Base-by-base conservation (phyloP, 2,329 filamentous ascomycete genomes). In the Westerdykella ornata region DNA sequence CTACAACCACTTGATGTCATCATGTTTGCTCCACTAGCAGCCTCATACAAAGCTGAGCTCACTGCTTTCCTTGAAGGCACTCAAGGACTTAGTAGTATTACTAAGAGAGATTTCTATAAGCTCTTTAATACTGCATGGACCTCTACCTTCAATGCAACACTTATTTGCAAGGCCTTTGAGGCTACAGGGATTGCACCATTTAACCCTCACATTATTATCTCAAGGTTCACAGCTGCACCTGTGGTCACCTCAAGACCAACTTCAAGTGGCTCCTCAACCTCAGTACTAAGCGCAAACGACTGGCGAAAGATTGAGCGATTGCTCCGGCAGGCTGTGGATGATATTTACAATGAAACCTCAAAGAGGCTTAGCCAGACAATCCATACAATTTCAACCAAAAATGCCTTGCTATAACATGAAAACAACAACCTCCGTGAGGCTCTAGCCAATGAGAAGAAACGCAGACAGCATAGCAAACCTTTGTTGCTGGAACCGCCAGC, bases 381-480 rank as follows among this genome's bases (percentile, higher is more conserved):
- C 30, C 12, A 32, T 16, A n/a, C 30, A n/a, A n/a, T 32, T 32
- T 16, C 6, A 16, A 16, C 15, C 13, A n/a, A 32, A 13, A 32
- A 32, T 32, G 30, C 13, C 13, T 16, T 32, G 30, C 30, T 32
- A n/a, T 12, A 32, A n/a, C 30, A 32, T 32, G 12, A 32, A 32
- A 32, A 32, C 15, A 16, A 32, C 30, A 16, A 16, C 13, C 30
- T 32, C 30, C 30, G 30, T 6, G 12, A 32, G 15, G 30, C 30
- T 32, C 30, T 32, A n/a, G 30, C 30, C 13, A 16, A n/a, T 32
- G 41, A 42, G 22, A 41, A 42, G 36, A 44, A 44, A 41, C 41
- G 26, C 31, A 38, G 31, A 16, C 41, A 44, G 42, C 15, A 19
- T 18, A 16, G 38, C 26, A 44, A 44, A 33, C 8, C 38, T 35